Percentiles rank a stretch among this genome's conserved stretches.
Conservation (phyloP, 371 early-diverging fungal species). For the Sporodiniella umbellata region DNA sequence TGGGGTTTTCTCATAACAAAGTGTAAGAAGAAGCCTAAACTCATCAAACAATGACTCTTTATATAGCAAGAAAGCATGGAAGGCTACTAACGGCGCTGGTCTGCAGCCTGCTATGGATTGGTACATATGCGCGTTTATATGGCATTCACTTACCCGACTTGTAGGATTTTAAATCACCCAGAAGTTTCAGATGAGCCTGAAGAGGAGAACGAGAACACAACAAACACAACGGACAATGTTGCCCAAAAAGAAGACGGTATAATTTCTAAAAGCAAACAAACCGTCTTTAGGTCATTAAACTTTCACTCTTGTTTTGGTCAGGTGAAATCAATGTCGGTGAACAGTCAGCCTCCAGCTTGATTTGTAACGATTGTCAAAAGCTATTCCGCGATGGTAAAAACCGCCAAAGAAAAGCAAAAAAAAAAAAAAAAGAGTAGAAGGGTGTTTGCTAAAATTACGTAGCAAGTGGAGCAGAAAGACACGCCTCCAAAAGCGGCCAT, state of each 20-base stretch:
- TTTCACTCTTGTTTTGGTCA: constrained; percentile 13
- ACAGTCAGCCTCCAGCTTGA: constrained; percentile 71
- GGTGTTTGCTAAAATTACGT: too few relatives aligned
- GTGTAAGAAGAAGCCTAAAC: constrained; percentile 62
- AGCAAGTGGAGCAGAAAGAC: constrained; percentile 77
- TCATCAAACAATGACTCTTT: background rate
- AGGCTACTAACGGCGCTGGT: constrained; percentile 79
- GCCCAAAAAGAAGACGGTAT: constrained; percentile 32
- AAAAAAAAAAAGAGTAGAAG: too few relatives aligned
- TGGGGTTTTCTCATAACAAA: constrained; percentile 76
- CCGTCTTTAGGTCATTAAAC: too few relatives aligned
- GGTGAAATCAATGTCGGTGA: constrained; percentile 71
- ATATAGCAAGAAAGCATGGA: constrained; percentile 58
- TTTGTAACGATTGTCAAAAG: constrained; percentile 87
- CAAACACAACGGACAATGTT: constrained; percentile 28
- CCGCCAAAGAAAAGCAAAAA: background rate
- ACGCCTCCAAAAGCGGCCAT: constrained; percentile 82
- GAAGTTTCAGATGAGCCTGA: constrained; percentile 73
- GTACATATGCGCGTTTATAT: constrained; percentile 25
- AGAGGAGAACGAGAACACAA: constrained; percentile 14
- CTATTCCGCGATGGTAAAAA: constrained; percentile 71
- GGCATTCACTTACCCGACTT: background rate
- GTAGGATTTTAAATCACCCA: constrained; percentile 72
- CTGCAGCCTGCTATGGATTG: constrained; percentile 90
- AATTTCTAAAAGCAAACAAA: too few relatives aligned